These are phyloP conservation scores for Vanrija sp. DNA, from an alignment of 1,284 basidiomycete species.

Conservation along the genomic window DNA sequence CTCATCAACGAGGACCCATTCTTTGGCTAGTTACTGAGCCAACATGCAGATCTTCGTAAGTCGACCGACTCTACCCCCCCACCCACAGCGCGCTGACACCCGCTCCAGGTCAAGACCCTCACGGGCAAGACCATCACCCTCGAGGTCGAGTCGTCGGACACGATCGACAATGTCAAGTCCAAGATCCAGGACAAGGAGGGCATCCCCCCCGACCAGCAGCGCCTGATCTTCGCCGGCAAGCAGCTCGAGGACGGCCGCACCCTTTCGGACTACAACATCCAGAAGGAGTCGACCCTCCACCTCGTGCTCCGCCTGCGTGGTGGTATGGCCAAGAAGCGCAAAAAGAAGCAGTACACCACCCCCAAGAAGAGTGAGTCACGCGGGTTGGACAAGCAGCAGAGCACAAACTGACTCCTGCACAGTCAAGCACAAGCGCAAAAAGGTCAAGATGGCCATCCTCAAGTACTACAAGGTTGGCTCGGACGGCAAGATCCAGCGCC, in stretches of 20 bases:
- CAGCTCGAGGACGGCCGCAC: conserved; percentile 93
- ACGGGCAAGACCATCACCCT: conserved; percentile 98
- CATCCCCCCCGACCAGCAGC: conserved; percentile 80
- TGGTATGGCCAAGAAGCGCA: conserved; percentile 90
- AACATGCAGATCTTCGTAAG: conserved; percentile 1
- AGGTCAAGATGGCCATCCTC: conserved; percentile 97
- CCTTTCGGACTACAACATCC: conserved; percentile 90
- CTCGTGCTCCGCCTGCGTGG: conserved; percentile 81
- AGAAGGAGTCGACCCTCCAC: conserved; percentile 94
- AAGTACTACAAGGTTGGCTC: conserved; percentile 99
- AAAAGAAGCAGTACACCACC: conserved; percentile 88
- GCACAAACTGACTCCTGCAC: neutral
- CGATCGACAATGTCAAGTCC: conserved; percentile 96
- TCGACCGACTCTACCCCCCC: no score
- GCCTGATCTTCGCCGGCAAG: conserved; percentile 97
- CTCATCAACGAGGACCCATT: neutral
- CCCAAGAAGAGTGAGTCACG: conserved; percentile 74
- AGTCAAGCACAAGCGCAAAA: conserved; percentile 97
- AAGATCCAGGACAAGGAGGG: conserved; percentile 97
- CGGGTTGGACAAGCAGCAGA: neutral
- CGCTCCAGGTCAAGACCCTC: conserved; percentile 57
- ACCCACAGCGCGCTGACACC: neutral
- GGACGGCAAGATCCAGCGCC: conserved; percentile 98
- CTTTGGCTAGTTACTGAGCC: neutral
- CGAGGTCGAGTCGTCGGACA: conserved; percentile 84